Conservation (phyloP, 139 green algal genomes). For the Dunaliella sp. region DNA sequence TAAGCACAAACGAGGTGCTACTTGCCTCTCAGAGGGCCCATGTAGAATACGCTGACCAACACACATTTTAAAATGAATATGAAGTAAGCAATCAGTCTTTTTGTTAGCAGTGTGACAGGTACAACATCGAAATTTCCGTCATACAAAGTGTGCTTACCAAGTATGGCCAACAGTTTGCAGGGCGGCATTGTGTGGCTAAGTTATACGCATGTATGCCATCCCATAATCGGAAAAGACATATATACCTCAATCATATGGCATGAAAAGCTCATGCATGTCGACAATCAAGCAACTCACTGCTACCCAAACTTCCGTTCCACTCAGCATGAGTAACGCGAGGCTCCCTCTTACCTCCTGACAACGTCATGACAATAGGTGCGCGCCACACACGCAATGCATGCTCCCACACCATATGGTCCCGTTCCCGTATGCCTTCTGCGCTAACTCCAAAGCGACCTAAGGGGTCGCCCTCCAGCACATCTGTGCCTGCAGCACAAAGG, state of each 20-base stretch:
- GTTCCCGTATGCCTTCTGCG: not conserved
- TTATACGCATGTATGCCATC: too few relatives aligned
- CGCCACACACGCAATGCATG: constrained; percentile 28
- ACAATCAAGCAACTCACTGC: not conserved
- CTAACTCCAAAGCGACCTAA: constrained; percentile 66
- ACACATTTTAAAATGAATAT: too few relatives aligned
- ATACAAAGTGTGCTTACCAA: too few relatives aligned
- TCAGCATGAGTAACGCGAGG: not conserved
- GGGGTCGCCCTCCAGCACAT: constrained; percentile 74
- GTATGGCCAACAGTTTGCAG: too few relatives aligned
- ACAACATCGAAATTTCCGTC: too few relatives aligned
- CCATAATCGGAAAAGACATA: not conserved
- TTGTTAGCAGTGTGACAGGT: too few relatives aligned
- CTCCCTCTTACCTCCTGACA: constrained; percentile 66
- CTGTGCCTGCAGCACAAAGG: constrained; percentile 59
- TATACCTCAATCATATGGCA: not conserved
- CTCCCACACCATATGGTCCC: constrained; percentile 66
- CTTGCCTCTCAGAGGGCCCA: too few relatives aligned
- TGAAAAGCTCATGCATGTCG: not conserved
- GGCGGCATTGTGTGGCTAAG: too few relatives aligned
- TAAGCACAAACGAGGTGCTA: too few relatives aligned
- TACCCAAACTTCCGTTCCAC: not conserved
- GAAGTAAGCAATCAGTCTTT: too few relatives aligned
- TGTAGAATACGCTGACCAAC: too few relatives aligned
- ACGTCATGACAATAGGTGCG: constrained; percentile 66